Evolutionary conservation across 768 basidiomycete genomes (phyloP), one percentile per base, ranked within the genome.

Genomic region (Suillus fuscotomentosus): DNA sequence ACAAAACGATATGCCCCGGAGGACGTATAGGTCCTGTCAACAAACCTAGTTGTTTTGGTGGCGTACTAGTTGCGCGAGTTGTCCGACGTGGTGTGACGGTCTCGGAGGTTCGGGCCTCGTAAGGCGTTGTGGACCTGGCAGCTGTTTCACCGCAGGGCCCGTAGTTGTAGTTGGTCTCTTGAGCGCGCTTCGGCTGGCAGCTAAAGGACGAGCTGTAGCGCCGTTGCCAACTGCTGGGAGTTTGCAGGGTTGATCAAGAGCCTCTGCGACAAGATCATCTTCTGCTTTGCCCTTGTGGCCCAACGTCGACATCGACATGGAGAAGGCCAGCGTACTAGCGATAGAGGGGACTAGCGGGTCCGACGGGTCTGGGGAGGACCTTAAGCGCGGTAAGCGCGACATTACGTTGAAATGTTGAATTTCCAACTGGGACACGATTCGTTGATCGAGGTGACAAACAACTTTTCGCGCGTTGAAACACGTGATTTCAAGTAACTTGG

Each of bases 41-140:
- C 9, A 64, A 69, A 11, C 62, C 51, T 0, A 68, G 65, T 56
- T 73, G 78, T 24, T 79, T 81, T 2, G 89, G 88, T 8, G 90
- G 89, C 2, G 90, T 88, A 68, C 88, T 92, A 0, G 85, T 88
- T 4, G 90, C 88, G 55, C 90, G 81, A 13, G 78, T 75, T 0
- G 75, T 74, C 3, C 82, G 75, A 60, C 73, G 69, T 41, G 83
- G 77, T 24, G 79, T 15, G 76, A 77, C 36, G 86, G 64, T 6
- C 73, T 73, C 2, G 88, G 86, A 54, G 86, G 80, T 43, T 78
- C 75, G 7, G 85, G 84, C 68, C 76, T 79, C 15, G 85, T 86
- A 36, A 84, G 79, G 38, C 84, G 84, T 63, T 81, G 83, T 34
- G 80, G 79, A 4, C 77, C 73, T 38, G 67, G 60, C 47, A 51